phyloP scores from a whole-genome alignment of 1,139 yeast genomes.

The Diutina siamensis region DNA sequence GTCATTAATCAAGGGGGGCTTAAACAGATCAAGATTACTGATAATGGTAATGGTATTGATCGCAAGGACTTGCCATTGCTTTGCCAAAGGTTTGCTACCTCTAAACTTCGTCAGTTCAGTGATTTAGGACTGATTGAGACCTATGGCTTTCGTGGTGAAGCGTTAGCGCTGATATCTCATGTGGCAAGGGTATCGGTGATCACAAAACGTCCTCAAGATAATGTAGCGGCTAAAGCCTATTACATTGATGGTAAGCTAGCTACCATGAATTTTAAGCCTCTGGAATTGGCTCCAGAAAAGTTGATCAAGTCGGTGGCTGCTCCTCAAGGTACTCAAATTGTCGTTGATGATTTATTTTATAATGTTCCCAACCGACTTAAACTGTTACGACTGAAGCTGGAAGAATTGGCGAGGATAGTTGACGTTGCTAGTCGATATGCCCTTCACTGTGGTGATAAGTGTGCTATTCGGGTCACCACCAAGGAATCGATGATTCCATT shows the following conservation, averaged over 20 bases:
- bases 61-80: constrained; percentile 34
- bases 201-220: constrained; percentile 51
- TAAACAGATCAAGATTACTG: constrained; percentile 39
- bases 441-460: constrained; percentile 44
- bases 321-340: constrained; percentile 71
- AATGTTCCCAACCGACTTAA: constrained; percentile 73
- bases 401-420: constrained; percentile 64
- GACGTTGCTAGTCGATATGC: constrained; percentile 84
- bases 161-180: constrained; percentile 49
- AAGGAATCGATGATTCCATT: constrained; percentile 30
- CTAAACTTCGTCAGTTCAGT: constrained; percentile 37
- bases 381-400: constrained; percentile 54
- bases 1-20: constrained; percentile 44
- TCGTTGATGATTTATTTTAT: constrained; percentile 82
- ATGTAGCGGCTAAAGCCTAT: constrained; percentile 58
- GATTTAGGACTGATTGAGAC: constrained; percentile 39
- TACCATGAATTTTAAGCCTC: constrained; percentile 22
- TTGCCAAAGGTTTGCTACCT: constrained; percentile 49
- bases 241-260: constrained; percentile 55
- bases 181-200: constrained; percentile 62
- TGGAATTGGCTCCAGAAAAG: constrained; percentile 11
- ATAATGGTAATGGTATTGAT: constrained; percentile 41
- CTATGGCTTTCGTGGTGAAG: constrained; percentile 55
- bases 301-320: constrained; percentile 79
- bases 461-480: constrained; percentile 58